Base-by-base conservation (phyloP, 129 eudicot species). In the Lonicera japonica region DNA sequence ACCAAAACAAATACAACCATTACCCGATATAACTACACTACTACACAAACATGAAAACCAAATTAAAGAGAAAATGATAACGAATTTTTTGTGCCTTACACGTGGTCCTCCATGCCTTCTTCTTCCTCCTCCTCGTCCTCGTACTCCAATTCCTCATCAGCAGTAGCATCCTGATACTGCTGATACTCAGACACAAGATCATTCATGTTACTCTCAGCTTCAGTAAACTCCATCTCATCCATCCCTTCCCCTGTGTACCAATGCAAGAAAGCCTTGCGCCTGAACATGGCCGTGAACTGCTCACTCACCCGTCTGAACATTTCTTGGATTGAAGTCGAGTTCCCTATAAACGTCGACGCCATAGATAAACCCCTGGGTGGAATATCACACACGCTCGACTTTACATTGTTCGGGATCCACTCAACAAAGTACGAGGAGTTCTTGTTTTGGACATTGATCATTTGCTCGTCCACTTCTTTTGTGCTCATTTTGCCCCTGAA, bases 321-420 rank as follows among this genome's bases (percentile, higher is more conserved):
- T 21, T 76, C 80, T 60, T 75, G 80, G 53, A 77, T 73, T n/a
- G 79, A 74, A 11, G 79, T 78, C 0, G 83, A 79, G 67, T 79
- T 79, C 1, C 85, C 85, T 18, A 80, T 63, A 63, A 80, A 80
- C 21, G 85, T 80, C 5, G 85, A 80, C 0, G 85, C 77, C 85
- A 80, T 80, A 0, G 80, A 74, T 5, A 80, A 73, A 3, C 85
- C 85, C 18, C 64, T 67, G 5, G 85, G 85, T 21, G 85, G 85
- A 67, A 80, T 80, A 56, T 80, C 85, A 63, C 85, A 80, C 21
- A 80, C 85, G 57, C 85, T 80, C 1, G 85, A 80, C 56, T 80
- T 80, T 72, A 80, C 85, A 52, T 80, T 80, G 75, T 80, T 80
- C 8, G 85, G 85, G 40, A 80, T 80, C 85, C 85, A 79, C 54